Evolutionary conservation across 2,329 filamentous ascomycete species (phyloP), one percentile per base, ranked within the genome.

Genomic region (Eurotiales sp.): DNA sequence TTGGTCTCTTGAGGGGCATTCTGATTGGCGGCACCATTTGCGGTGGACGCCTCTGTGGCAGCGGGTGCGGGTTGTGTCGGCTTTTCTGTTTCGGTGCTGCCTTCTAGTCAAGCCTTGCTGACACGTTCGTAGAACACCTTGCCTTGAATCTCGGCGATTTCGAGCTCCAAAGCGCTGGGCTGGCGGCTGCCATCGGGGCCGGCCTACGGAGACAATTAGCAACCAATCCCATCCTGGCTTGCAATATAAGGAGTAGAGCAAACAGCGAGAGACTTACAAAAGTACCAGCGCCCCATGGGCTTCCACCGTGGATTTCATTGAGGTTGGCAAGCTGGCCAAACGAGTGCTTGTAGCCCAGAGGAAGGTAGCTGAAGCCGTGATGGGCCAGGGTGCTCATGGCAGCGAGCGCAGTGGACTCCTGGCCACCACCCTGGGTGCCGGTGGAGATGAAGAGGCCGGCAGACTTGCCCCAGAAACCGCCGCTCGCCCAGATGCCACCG

Each of bases 301-400:
- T 84, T 56, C 93, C 93, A 65, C 93, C 93, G 69, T 88, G 88
- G 57, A 93, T 79, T 78, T 96, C 90, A 25, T 67, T 67, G 30
- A 96, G 71, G 73, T 91, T 85, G 58, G 84, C 68, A 58, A 96
- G 73, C 57, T 83, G 73, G 54, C 67, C 68, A 67, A 96, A 96
- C 45, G 83, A 75, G 63, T 85, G 88, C 74, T 88, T 86, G 79
- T 95, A 97, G 51, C 93, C 93, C 50, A 97, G 80, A 44, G 93
- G 93, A n/a, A 97, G 90, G 71, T 87, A 97, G 78, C 93, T 86
- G 76, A 97, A 87, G 65, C 93, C 93, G 78, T 97, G 93, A 77
- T 97, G 93, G 55, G 85, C 72, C 50, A 97, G 78, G 15, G 92
- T 97, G 65, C 85, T 90, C 82, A 97, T 84, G 68, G 86, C 77